Evolutionary conservation across 192 early-diverging fungal species (phyloP).

Genomic region (Martensiomyces pterosporus): DNA sequence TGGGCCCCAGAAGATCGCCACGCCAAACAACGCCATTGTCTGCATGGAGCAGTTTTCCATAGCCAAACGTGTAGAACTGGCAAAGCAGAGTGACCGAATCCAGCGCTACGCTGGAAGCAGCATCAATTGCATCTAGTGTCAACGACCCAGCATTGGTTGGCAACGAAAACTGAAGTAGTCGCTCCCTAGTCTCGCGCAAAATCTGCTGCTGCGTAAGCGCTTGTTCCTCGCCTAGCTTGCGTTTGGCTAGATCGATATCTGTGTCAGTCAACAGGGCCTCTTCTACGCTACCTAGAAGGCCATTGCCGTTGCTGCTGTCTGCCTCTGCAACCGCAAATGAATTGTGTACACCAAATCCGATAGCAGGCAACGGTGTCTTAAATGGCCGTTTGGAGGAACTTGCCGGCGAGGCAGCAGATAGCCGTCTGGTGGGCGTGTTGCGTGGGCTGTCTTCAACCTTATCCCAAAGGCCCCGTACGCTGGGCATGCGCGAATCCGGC

Average conservation of each 20-base stretch:
- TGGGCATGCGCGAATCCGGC: slow-evolving; percentile 9
- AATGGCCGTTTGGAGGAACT: no score
- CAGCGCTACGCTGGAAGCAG: background rate
- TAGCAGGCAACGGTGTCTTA: no score
- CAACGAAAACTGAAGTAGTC: slow-evolving; percentile 12
- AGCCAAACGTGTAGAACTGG: slow-evolving; percentile 41
- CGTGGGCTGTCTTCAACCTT: background rate
- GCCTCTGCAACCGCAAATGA: no score
- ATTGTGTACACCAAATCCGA: no score
- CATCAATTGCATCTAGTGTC: background rate
- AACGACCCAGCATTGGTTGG: no score
- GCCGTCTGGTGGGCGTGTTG: slow-evolving; percentile 1
- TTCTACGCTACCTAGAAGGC: slow-evolving; percentile 25
- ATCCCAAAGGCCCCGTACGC: slow-evolving; percentile 13
- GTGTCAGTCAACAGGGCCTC: slow-evolving; percentile 33
- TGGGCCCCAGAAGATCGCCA: slow-evolving; percentile 19
- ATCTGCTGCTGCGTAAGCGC: slow-evolving; percentile 44
- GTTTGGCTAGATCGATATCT: slow-evolving; percentile 23
- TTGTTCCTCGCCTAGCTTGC: slow-evolving; percentile 33
- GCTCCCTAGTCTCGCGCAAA: slow-evolving; percentile 29
- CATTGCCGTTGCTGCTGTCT: background rate
- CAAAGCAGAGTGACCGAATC: slow-evolving; percentile 26
- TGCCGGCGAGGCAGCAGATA: no score
- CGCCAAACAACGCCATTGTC: slow-evolving; percentile 13
- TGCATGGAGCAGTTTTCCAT: slow-evolving; percentile 16